These are phyloP conservation scores for Chionographis japonica DNA, from an alignment of 106 monocot species.

Conservation along the genomic window DNA sequence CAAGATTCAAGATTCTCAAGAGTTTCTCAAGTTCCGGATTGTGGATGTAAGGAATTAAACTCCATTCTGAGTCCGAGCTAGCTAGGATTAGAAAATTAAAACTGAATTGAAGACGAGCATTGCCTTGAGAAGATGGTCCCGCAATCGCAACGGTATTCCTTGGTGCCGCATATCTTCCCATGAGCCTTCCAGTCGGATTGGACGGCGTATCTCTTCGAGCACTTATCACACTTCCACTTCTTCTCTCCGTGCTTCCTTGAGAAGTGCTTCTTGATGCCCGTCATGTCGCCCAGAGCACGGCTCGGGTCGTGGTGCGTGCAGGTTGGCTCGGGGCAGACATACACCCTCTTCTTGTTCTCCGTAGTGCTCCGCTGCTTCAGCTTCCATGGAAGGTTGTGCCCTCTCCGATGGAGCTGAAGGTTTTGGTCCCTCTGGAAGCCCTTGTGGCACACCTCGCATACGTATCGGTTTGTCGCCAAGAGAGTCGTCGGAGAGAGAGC, in stretches of 20 bases:
- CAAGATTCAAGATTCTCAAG: too few species aligned
- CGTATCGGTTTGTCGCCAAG: conserved; percentile 46
- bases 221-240: conserved; percentile 53
- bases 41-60: too few species aligned
- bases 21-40: too few species aligned
- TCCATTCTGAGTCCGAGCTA: too few species aligned
- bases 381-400: conserved; percentile 74
- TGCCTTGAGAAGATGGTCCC: conserved; percentile 55
- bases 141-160: conserved; percentile 42
- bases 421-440: conserved; percentile 59
- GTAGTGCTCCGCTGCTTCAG: conserved; percentile 42
- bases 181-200: conserved; percentile 53
- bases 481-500: conserved; percentile 54
- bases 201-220: conserved; percentile 39
- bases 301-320: conserved; percentile 50
- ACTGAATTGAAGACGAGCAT: background rate
- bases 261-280: conserved; percentile 50
- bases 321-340: conserved; percentile 50
- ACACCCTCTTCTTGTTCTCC: conserved; percentile 47
- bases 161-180: conserved; percentile 37
- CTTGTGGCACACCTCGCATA: conserved; percentile 55
- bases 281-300: conserved; percentile 38
- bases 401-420: conserved; percentile 60
- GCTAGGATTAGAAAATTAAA: too few species aligned
- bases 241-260: conserved; percentile 50